These are phyloP conservation scores for Prunus dulcis DNA, from an alignment of 306 rosid species.

Conservation along the genomic window DNA sequence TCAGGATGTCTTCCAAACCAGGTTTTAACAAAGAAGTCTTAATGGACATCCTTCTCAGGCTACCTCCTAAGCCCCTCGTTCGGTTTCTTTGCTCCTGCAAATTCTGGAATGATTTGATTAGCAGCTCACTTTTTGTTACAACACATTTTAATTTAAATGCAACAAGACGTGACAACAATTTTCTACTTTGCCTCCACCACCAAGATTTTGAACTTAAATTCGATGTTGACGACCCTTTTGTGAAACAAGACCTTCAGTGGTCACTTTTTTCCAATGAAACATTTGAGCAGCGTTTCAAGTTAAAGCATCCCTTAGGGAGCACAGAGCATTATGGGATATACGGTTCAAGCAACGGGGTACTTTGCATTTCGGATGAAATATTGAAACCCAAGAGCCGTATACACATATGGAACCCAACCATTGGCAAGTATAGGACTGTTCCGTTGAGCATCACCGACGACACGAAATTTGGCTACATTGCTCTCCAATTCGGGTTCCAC, in stretches of 20 bases:
- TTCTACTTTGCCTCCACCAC: constrained; percentile 2
- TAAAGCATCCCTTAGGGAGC: not conserved
- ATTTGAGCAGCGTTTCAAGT: not conserved
- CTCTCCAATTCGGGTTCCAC: constrained; percentile 9
- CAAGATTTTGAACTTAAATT: not conserved
- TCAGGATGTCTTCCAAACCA: not conserved
- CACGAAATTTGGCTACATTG: not conserved
- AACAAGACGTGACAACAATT: not conserved
- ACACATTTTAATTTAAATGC: not conserved
- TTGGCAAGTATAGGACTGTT: not conserved
- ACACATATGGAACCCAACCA: constrained; percentile 2
- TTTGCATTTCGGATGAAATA: not conserved
- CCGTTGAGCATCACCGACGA: not conserved
- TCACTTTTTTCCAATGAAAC: not conserved
- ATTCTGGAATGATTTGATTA: not conserved
- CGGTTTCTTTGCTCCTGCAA: constrained; percentile 2
- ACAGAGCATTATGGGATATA: not conserved
- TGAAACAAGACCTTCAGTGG: not conserved
- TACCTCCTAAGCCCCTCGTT: not conserved
- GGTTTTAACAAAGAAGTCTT: not conserved
- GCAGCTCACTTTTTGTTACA: not conserved
- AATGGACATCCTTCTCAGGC: not conserved
- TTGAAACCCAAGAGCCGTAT: not conserved
- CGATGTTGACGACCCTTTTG: not conserved
- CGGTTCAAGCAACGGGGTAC: not conserved